Evolutionary conservation across 257 asterid genomes (phyloP).

Genomic region (Leonotis leonurus): DNA sequence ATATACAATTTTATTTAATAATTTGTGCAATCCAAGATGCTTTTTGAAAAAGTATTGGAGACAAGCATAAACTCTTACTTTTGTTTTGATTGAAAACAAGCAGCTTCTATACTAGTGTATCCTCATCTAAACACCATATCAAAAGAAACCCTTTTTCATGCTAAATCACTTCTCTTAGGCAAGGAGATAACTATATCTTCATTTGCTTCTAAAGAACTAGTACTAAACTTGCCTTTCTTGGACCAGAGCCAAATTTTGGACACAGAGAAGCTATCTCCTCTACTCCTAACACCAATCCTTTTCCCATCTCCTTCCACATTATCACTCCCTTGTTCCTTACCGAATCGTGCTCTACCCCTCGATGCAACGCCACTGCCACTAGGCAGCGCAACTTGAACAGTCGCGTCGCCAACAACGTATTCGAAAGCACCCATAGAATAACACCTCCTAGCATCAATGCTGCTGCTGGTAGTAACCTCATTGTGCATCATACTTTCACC

Average conservation of each 20-base stretch:
- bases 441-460: slow-evolving; percentile 57
- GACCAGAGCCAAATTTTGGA: slow-evolving; percentile 78
- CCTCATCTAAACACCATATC: not conserved
- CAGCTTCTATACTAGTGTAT: not conserved
- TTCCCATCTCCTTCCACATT: slow-evolving; percentile 32
- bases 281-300: slow-evolving; percentile 34
- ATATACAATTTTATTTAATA: too few relatives aligned
- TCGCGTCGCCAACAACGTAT: slow-evolving; percentile 36
- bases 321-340: slow-evolving; percentile 2
- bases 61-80: too few relatives aligned
- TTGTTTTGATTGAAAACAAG: not conserved
- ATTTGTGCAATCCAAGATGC: too few relatives aligned
- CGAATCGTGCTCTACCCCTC: not conserved
- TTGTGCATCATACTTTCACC: not conserved
- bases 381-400: slow-evolving; percentile 38
- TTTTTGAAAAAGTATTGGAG: too few relatives aligned
- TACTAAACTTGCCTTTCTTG: slow-evolving; percentile 30
- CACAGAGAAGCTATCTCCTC: slow-evolving; percentile 62
- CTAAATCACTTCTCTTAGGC: slow-evolving; percentile 16
- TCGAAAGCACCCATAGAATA: slow-evolving; percentile 63
- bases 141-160: slow-evolving; percentile 4
- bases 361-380: not conserved
- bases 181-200: slow-evolving; percentile 16
- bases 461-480: slow-evolving; percentile 23
- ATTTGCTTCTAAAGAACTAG: slow-evolving; percentile 20